Percentiles rank a stretch among this genome's conserved stretches.
These are phyloP conservation scores for Cadophora gregata DNA, from an alignment of 2,329 filamentous ascomycete species.

Conservation along the genomic window DNA sequence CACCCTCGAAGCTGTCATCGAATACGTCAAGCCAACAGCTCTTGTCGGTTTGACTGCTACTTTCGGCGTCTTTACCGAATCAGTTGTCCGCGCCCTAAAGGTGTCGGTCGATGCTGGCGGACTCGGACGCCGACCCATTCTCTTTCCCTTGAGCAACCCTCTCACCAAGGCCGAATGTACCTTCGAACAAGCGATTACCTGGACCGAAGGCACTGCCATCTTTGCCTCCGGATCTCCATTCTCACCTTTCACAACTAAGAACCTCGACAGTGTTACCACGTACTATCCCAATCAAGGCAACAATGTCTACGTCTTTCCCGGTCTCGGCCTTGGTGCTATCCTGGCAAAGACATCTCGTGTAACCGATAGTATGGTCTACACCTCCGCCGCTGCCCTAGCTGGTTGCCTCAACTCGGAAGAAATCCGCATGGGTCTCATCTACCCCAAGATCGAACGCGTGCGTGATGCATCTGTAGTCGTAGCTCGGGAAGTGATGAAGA, in stretches of 20 bases:
- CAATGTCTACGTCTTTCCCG: slow-evolving; percentile 94
- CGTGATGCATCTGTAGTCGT: slow-evolving; percentile 87
- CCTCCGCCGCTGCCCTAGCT: slow-evolving; percentile 81
- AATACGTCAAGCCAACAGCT: slow-evolving; percentile 93
- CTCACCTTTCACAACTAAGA: slow-evolving; percentile 71
- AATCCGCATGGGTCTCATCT: slow-evolving; percentile 82
- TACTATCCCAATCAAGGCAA: slow-evolving; percentile 86
- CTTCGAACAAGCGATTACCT: slow-evolving; percentile 88
- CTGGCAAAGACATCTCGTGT: slow-evolving; percentile 85
- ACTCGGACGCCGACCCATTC: slow-evolving; percentile 79
- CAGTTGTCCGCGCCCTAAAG: slow-evolving; percentile 76
- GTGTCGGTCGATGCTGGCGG: slow-evolving; percentile 66
- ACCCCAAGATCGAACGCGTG: slow-evolving; percentile 89
- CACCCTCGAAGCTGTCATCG: slow-evolving; percentile 87
- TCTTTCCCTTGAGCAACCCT: slow-evolving; percentile 97
- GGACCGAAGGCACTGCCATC: slow-evolving; percentile 89
- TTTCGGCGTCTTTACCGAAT: slow-evolving; percentile 90
- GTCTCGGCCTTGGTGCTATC: slow-evolving; percentile 91
- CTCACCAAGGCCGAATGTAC: slow-evolving; percentile 97
- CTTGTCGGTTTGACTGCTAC: slow-evolving; percentile 94
- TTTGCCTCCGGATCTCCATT: slow-evolving; percentile 97
- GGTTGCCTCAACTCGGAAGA: slow-evolving; percentile 82
- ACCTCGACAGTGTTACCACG: slow-evolving; percentile 63
- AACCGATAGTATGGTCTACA: slow-evolving; percentile 97
- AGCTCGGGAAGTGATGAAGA: slow-evolving; percentile 90